Evolutionary conservation across 1,139 yeast species (phyloP).

Genomic region (Candida pseudoviswanathii): DNA sequence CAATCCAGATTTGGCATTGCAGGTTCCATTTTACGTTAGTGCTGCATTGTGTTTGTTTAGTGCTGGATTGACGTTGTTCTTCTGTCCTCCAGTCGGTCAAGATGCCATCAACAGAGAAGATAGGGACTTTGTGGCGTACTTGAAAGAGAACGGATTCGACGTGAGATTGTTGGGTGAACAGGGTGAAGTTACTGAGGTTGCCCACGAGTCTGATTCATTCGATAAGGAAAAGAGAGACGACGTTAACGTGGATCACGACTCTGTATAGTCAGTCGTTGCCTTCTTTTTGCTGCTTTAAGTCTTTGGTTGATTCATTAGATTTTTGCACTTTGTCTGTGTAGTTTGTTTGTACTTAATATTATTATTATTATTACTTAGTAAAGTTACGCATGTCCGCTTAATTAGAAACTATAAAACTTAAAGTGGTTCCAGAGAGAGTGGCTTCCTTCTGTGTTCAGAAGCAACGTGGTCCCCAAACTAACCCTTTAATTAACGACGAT

Average conservation of each 20-base stretch:
- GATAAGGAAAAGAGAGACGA: constrained; percentile 4
- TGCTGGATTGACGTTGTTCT: constrained; percentile 67
- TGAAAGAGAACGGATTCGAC: constrained; percentile 62
- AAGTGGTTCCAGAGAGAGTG: background rate
- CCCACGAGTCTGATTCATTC: constrained; percentile 5
- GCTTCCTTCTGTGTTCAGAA: background rate
- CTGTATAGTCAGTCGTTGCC: background rate
- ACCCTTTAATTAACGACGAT: too few species aligned
- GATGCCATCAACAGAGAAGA: constrained; percentile 82
- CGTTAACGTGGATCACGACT: background rate
- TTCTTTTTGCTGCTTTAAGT: background rate
- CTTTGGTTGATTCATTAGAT: too few species aligned
- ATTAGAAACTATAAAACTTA: background rate
- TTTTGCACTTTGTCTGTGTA: background rate
- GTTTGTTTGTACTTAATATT: background rate
- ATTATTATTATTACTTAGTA: background rate
- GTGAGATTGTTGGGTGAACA: constrained; percentile 44
- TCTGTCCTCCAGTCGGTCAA: constrained; percentile 81
- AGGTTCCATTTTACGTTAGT: constrained; percentile 82
- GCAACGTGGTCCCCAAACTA: background rate
- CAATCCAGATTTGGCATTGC: constrained; percentile 50
- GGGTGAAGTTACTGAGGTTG: constrained; percentile 7
- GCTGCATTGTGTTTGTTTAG: constrained; percentile 75
- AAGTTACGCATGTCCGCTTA: background rate
- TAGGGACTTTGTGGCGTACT: constrained; percentile 63